Evolutionary conservation across 805 yeast genomes (phyloP), one percentile per base, ranked within the genome.

Genomic region (Scheffersomyces ergatensis): DNA sequence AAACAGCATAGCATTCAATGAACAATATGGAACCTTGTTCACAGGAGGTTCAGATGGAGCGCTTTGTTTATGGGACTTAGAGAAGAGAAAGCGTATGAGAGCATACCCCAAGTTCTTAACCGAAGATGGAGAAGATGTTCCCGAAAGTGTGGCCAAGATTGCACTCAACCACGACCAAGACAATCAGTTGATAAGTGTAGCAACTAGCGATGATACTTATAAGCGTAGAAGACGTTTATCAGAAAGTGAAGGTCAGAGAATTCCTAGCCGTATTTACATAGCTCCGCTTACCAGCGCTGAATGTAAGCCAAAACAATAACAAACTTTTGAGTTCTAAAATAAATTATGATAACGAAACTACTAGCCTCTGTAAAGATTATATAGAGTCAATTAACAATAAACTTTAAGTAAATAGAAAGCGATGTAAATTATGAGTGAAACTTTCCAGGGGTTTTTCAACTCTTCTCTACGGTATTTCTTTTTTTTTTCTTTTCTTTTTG

Each of bases 11-110:
- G 65, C 63, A 4, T 74, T 77, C 44, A 68, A 72, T 38, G 63
- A 67, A 1, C 37, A 38, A 13, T 46, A 60, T 38, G 55, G 60
- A 29, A 63, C 73, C 1, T 63, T 78, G 14, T 74, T 72, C 50
- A 75, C 83, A 0, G 75, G 72, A 0, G 83, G 82, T 3, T 68
- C 75, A 2, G 83, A 78, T 50, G 74, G 74, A 1, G 53, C 59
- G 16, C 66, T 78, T 6, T 74, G 77, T 46, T 55, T 73, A 33
- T 76, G 83, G 82, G 76, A 77, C 47, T 65, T 65, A 57, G 54
- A 61, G 32, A 62, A 68, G 36, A 54, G 73, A 31, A 71, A 74
- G 51, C 55, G 78, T 38, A 60, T 71, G 46, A 66, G 64, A 50
- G 66, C 68, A 49, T 72, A 62, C 42, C 70, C 70, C 54, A 57